Conservation (phyloP, 2,329 filamentous ascomycete species). For the Fusarium poae region DNA sequence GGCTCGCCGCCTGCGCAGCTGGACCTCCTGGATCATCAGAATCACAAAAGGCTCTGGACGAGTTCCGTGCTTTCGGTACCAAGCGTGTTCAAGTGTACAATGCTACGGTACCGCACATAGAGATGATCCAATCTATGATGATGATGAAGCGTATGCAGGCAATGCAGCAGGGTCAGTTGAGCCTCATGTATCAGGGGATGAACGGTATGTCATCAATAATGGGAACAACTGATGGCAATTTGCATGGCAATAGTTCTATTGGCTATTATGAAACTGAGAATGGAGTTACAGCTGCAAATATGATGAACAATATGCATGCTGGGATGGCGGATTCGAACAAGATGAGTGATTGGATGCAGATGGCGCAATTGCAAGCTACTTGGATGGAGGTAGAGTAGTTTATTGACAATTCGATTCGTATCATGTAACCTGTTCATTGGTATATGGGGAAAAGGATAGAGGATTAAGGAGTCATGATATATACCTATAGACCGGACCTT, state of each 20-base stretch:
- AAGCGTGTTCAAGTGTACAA: constrained; percentile 50
- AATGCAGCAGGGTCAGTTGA: constrained; percentile 52
- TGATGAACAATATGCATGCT: constrained; percentile 51
- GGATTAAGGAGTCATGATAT: too few species aligned
- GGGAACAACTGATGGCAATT: constrained; percentile 49
- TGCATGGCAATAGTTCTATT: constrained; percentile 53
- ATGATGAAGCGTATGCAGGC: constrained; percentile 51
- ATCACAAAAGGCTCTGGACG: constrained; percentile 42
- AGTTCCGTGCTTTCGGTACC: constrained; percentile 49
- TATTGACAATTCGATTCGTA: too few species aligned
- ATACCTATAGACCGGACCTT: too few species aligned
- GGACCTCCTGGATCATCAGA: constrained; percentile 46
- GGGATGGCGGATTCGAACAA: constrained; percentile 50
- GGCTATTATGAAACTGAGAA: constrained; percentile 55
- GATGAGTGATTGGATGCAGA: constrained; percentile 47
- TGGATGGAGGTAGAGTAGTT: constrained; percentile 53
- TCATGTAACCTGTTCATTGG: too few species aligned
- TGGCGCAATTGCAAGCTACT: constrained; percentile 44
- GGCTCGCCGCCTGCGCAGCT: constrained; percentile 48
- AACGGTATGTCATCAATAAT: constrained; percentile 47
- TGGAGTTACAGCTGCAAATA: constrained; percentile 52
- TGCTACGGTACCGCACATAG: constrained; percentile 50
- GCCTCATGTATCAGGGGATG: constrained; percentile 53
- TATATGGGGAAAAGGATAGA: too few species aligned
- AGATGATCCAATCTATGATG: constrained; percentile 49